These are phyloP conservation scores for Bjerkandera adusta DNA, from an alignment of 1,284 basidiomycete genomes.

Conservation along the genomic window DNA sequence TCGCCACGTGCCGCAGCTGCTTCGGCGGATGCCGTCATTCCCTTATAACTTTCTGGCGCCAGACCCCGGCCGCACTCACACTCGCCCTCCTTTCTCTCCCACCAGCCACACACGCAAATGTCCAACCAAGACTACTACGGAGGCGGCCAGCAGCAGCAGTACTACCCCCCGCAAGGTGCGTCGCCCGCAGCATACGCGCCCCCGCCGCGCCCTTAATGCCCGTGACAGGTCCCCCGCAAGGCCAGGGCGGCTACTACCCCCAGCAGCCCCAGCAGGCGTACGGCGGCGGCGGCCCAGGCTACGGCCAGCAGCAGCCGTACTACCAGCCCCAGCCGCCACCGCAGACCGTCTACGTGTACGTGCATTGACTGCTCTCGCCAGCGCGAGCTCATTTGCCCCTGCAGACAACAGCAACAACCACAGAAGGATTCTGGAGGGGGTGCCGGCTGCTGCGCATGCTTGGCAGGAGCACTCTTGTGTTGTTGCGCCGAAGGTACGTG, in stretches of 20 bases:
- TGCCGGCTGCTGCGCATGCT: constrained; percentile 62
- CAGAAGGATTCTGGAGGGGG: constrained; percentile 39
- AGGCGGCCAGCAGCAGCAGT: constrained; percentile 44
- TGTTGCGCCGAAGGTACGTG: constrained; percentile 75
- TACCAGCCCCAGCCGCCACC: constrained; percentile 70
- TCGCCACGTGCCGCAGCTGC: constrained; percentile 10
- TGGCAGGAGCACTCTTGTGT: constrained; percentile 70
- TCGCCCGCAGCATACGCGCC: constrained; percentile 4
- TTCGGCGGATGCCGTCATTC: constrained; percentile 10
- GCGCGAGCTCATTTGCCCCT: neutral
- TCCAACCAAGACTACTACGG: constrained; percentile 75
- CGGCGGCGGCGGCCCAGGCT: constrained; percentile 35
- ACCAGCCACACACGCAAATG: constrained; percentile 51
- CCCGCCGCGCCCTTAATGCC: neutral
- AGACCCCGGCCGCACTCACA: constrained; percentile 4
- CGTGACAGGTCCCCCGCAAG: constrained; percentile 49
- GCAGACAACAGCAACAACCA: constrained; percentile 45
- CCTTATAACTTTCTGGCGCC: constrained; percentile 4
- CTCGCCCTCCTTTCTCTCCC: constrained; percentile 16
- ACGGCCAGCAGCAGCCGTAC: constrained; percentile 33
- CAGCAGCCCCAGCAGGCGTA: constrained; percentile 75
- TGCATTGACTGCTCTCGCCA: constrained; percentile 2
- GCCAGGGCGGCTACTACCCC: constrained; percentile 75
- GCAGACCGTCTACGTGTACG: constrained; percentile 75
- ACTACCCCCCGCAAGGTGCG: constrained; percentile 70